These are phyloP conservation scores for Hypseocharis bilobata DNA, from an alignment of 441 rosid species.

Conservation along the genomic window DNA sequence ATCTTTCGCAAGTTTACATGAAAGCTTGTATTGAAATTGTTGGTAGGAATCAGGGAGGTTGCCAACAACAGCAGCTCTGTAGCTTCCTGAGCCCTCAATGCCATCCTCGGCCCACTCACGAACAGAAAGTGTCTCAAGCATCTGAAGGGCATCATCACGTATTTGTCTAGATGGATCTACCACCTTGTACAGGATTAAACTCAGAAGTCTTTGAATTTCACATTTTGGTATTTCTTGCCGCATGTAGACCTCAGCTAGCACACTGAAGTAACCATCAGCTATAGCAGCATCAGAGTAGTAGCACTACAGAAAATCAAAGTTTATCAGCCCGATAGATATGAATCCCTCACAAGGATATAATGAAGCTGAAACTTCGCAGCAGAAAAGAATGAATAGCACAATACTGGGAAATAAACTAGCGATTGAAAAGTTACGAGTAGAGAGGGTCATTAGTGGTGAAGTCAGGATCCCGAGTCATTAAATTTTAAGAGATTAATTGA, in stretches of 20 bases:
- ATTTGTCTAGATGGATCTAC: constrained; percentile 96
- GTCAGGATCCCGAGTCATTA: too few species aligned
- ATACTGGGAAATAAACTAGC: too few species aligned
- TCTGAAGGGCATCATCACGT: constrained; percentile 98
- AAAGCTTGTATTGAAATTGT: constrained; percentile 94
- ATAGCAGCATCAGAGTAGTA: constrained; percentile 90
- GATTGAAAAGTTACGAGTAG: too few species aligned
- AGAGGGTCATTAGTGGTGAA: too few species aligned
- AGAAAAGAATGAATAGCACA: too few species aligned
- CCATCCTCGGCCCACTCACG: constrained; percentile 99
- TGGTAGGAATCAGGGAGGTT: constrained; percentile 98
- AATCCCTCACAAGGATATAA: neutral
- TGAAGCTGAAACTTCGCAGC: too few species aligned
- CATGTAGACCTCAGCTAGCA: constrained; percentile 98
- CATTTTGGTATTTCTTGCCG: constrained; percentile 96
- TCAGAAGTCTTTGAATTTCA: constrained; percentile 90
- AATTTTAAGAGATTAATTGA: neutral
- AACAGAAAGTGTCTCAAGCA: constrained; percentile 96
- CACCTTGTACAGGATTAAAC: constrained; percentile 95
- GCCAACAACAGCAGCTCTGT: constrained; percentile 98
- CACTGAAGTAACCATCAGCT: constrained; percentile 97
- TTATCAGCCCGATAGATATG: constrained; percentile 5
- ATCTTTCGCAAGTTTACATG: constrained; percentile 96
- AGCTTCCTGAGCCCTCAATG: constrained; percentile 73
- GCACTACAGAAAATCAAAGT: constrained; percentile 44